Evolutionary conservation across 2,329 filamentous ascomycete species (phyloP).

Genomic region (Penicillium corylophilum): DNA sequence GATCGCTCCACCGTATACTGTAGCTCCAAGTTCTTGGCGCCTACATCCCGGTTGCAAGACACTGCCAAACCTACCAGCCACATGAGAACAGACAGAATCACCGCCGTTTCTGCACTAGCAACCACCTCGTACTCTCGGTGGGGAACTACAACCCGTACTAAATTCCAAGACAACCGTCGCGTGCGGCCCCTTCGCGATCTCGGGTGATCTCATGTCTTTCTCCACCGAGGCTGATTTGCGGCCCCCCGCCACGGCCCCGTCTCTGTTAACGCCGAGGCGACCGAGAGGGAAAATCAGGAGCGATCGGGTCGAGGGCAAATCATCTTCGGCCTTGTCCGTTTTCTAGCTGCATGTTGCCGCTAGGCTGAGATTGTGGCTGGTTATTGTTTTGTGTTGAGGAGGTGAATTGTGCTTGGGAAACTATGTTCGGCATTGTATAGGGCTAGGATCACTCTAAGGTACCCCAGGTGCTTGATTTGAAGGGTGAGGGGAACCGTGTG

Average conservation of each 20-base stretch:
- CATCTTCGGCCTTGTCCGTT: background rate
- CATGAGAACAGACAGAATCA: background rate
- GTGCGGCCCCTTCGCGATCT: slow-evolving; percentile 10
- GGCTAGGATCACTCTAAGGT: background rate
- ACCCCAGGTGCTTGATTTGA: background rate
- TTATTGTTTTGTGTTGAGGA: background rate
- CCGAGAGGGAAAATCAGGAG: slow-evolving; percentile 2
- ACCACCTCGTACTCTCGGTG: slow-evolving; percentile 5
- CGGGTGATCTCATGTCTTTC: slow-evolving; percentile 7
- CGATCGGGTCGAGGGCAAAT: background rate
- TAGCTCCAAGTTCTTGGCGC: too few relatives aligned
- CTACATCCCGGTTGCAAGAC: too few relatives aligned
- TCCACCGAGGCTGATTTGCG: slow-evolving; percentile 5
- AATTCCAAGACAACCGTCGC: slow-evolving; percentile 5
- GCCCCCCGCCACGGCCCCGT: slow-evolving; percentile 1
- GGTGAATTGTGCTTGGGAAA: background rate
- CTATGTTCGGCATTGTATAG: background rate
- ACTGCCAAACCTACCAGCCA: background rate
- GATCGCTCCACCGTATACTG: too few relatives aligned
- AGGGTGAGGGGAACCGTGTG: background rate
- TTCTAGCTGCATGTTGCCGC: slow-evolving; percentile 7
- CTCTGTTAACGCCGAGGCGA: background rate
- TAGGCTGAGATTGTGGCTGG: background rate
- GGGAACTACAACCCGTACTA: slow-evolving; percentile 1
- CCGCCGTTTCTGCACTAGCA: slow-evolving; percentile 17